Evolutionary conservation across 2,329 filamentous ascomycete genomes (phyloP), one percentile per base, ranked within the genome.

Genomic region (Talaromyces sp.): DNA sequence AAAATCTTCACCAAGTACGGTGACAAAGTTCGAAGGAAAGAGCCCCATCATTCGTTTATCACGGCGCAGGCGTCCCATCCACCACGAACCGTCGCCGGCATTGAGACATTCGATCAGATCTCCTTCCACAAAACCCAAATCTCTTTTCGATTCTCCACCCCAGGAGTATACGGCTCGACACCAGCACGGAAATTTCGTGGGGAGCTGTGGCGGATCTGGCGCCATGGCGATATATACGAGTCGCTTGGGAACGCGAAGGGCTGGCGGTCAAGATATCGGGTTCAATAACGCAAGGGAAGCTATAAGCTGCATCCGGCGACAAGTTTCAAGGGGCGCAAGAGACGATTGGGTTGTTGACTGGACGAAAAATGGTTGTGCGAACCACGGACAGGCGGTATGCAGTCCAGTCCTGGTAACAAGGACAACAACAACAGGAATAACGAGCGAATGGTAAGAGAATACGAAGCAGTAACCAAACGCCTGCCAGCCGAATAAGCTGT

Each of bases 41-140:
- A 95, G 82, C 59, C 95, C 95, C 70, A 97, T 89, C 70, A 94
- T 92, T 71, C 93, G 87, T 75, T 90, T 89, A 78, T 99, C 95
- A 68, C 95, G 87, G 72, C 89, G 91, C 72, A 99, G 79, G 65
- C 94, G 87, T 55, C 95, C 95, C 78, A 93, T 96, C 95, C 95
- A 99, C 95, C 95, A 99, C 54, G 91, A 93, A 58, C 95, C 95
- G 78, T 99, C 95, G 65, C 95, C 95, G 23, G 95, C 95, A 75
- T 99, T 99, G 59, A 99, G 83, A 72, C 94, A 97, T 85, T 99
- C 95, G 75, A 99, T 99, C 67, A 99, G 79, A 77, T 99, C 95
- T 66, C 95, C 95, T 77, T 99, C 95, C 68, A 99, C 90, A 77
- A 99, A 99, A 16, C 95, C 95, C 62, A 99, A 84, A 74, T 99